Evolutionary conservation across 805 yeast genomes (phyloP).

Genomic region (Yarrowia porcina): DNA sequence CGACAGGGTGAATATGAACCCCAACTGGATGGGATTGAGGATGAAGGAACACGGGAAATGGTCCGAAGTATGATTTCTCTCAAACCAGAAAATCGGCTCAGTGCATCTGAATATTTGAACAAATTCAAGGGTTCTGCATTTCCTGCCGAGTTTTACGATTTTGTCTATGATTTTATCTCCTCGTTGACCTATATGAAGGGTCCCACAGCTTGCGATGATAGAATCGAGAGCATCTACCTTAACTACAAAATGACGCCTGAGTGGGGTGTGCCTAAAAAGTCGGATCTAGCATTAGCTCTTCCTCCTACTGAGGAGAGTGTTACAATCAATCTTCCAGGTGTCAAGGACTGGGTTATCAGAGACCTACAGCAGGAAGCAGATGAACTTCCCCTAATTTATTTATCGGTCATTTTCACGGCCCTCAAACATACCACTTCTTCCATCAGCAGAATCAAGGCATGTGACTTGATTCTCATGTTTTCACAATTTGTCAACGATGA

Average conservation of each 20-base stretch:
- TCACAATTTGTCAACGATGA: conserved; percentile 78
- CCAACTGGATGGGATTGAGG: conserved; percentile 54
- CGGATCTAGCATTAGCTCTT: background rate
- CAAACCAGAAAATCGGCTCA: conserved; percentile 58
- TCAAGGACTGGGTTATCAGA: conserved; percentile 10
- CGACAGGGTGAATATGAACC: conserved; percentile 67
- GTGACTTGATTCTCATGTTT: conserved; percentile 72
- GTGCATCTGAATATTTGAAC: conserved; percentile 53
- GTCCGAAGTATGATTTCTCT: conserved; percentile 60
- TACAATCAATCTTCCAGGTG: background rate
- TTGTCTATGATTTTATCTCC: conserved; percentile 57
- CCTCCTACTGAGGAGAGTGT: conserved; percentile 4
- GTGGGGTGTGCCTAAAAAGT: conserved; percentile 15
- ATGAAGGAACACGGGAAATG: conserved; percentile 50
- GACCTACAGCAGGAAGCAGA: conserved; percentile 23
- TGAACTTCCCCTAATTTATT: conserved; percentile 34
- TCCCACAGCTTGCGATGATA: conserved; percentile 41
- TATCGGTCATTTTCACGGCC: conserved; percentile 57
- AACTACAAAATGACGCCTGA: conserved; percentile 40
- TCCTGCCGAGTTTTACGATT: conserved; percentile 64
- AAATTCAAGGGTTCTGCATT: conserved; percentile 53
- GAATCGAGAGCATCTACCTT: conserved; percentile 57
- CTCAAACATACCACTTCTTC: conserved; percentile 60
- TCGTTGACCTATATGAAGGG: conserved; percentile 35
- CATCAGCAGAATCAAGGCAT: conserved; percentile 58